These are phyloP conservation scores for Yamadazyma atlantica DNA, from an alignment of 1,139 yeast species.

Conservation along the genomic window DNA sequence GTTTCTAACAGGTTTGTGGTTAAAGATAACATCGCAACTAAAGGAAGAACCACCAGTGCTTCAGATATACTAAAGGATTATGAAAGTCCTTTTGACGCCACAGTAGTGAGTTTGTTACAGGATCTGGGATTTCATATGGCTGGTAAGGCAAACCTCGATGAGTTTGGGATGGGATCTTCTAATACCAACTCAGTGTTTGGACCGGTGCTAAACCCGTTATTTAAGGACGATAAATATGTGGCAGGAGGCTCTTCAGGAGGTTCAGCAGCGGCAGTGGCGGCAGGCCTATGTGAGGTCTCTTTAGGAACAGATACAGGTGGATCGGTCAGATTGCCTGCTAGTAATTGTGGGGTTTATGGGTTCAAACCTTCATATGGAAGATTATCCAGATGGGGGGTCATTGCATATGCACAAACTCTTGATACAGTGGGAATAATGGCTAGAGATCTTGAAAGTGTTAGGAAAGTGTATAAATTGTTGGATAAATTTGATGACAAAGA, in stretches of 20 bases:
- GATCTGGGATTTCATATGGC: conserved; percentile 52
- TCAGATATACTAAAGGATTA: conserved; percentile 62
- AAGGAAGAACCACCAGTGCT: conserved; percentile 69
- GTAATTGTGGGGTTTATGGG: conserved; percentile 80
- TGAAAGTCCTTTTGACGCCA: conserved; percentile 78
- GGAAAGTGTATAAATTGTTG: conserved; percentile 52
- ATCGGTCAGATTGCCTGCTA: conserved; percentile 87
- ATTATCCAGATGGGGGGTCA: conserved; percentile 86
- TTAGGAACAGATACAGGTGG: conserved; percentile 98
- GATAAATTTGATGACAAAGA: conserved; percentile 70
- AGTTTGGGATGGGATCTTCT: conserved; percentile 94
- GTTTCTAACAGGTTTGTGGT: conserved; percentile 13
- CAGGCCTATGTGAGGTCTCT: conserved; percentile 59
- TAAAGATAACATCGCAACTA: conserved; percentile 80
- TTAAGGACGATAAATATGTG: conserved; percentile 35
- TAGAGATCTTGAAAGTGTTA: conserved; percentile 41
- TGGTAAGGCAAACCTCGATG: conserved; percentile 94
- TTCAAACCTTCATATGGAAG: conserved; percentile 94
- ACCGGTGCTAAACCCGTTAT: conserved; percentile 65
- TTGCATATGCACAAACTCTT: conserved; percentile 89
- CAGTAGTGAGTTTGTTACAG: conserved; percentile 59
- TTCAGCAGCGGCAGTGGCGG: conserved; percentile 87
- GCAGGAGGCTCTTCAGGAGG: conserved; percentile 98
- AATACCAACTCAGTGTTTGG: conserved; percentile 63
- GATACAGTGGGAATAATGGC: conserved; percentile 91